These are phyloP conservation scores for Rhododendron griersonianum DNA, from an alignment of 148 eudicot genomes.

Conservation along the genomic window DNA sequence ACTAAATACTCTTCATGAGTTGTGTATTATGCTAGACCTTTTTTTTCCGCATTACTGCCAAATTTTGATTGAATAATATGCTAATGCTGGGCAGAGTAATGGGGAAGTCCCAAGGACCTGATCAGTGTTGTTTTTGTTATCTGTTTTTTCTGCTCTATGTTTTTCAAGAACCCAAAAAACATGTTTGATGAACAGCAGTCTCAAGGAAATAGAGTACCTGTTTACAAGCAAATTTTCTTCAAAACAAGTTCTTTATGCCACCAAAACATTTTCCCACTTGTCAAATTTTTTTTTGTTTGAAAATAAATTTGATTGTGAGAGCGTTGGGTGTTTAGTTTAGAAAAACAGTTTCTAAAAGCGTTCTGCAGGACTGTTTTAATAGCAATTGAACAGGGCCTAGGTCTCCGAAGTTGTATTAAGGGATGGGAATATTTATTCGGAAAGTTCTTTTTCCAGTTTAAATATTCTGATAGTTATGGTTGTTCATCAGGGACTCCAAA, in stretches of 20 bases:
- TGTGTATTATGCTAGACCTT: neutral
- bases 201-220: neutral
- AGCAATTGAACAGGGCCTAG: neutral
- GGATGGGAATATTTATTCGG: neutral
- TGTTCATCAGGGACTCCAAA: slow-evolving; percentile 46
- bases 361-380: neutral
- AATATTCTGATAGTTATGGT: slow-evolving; percentile 5
- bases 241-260: neutral
- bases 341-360: neutral
- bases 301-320: neutral
- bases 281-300: neutral
- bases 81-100: neutral
- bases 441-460: neutral
- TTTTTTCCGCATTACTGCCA: neutral
- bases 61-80: neutral
- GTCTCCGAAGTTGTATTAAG: neutral
- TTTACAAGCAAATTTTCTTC: neutral
- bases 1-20: neutral
- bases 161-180: neutral
- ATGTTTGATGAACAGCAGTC: neutral
- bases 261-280: neutral
- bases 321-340: neutral
- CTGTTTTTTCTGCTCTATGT: neutral
- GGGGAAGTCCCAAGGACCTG: neutral
- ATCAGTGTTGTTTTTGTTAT: neutral